phyloP scores from a whole-genome alignment of 306 rosid species.

The Begonia fuchsioides region DNA sequence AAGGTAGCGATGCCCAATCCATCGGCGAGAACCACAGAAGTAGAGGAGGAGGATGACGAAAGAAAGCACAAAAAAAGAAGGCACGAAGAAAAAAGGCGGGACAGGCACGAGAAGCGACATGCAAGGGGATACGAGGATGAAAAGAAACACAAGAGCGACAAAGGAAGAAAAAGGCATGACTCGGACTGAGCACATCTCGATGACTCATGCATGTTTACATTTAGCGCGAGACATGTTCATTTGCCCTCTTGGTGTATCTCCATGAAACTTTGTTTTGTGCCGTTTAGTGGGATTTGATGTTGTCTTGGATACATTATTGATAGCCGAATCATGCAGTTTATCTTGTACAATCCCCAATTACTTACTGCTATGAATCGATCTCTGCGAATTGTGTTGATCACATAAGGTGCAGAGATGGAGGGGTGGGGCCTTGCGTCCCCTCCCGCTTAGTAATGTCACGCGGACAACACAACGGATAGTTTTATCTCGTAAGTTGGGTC shows the following conservation, averaged over 20 bases:
- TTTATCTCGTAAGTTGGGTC: too few species aligned
- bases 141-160: conserved; percentile 55
- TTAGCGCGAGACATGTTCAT: background rate
- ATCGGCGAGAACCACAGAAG: conserved; percentile 19
- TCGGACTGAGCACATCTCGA: conserved; percentile 31
- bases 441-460: too few species aligned
- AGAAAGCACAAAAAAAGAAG: conserved; percentile 45
- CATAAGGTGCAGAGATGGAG: too few species aligned
- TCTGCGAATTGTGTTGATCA: too few species aligned
- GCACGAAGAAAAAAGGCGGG: conserved; percentile 55
- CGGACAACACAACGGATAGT: too few species aligned
- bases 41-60: conserved; percentile 52
- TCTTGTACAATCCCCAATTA: background rate
- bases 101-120: conserved; percentile 27
- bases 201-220: background rate
- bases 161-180: conserved; percentile 57
- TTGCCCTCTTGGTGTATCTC: too few species aligned
- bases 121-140: conserved; percentile 45
- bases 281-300: background rate
- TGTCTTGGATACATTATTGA: background rate
- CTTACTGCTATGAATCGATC: background rate
- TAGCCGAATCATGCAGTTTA: too few species aligned
- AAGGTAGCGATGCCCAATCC: conserved; percentile 20
- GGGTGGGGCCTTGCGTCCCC: too few species aligned
- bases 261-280: background rate